Evolutionary conservation across 129 eudicot species (phyloP).

Genomic region (Calendula officinalis): DNA sequence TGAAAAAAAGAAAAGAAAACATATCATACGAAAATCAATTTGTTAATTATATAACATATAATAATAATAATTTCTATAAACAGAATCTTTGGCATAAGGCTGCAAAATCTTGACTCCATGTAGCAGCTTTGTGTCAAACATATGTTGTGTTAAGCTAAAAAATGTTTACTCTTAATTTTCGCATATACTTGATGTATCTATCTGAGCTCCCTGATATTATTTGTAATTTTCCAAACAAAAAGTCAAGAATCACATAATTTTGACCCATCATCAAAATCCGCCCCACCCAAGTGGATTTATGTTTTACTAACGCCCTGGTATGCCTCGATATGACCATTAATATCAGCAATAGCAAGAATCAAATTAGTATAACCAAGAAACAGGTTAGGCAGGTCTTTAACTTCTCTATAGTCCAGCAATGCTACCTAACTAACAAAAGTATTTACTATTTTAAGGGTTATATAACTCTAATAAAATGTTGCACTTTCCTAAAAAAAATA

Average conservation of each 20-base stretch:
- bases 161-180: constrained; percentile 60
- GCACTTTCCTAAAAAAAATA: no score
- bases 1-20: no score
- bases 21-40: no score
- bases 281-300: background rate
- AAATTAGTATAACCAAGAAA: constrained; percentile 84
- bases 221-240: constrained; percentile 9
- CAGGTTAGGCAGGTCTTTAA: constrained; percentile 86
- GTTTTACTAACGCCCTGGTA: constrained; percentile 66
- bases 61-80: no score
- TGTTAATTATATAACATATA: no score
- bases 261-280: background rate
- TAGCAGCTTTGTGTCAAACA: constrained; percentile 94
- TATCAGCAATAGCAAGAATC: constrained; percentile 92
- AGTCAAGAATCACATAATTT: no score
- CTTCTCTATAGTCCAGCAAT: constrained; percentile 97
- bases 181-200: constrained; percentile 59
- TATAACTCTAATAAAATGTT: no score
- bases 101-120: constrained; percentile 87
- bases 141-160: constrained; percentile 71
- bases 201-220: constrained; percentile 77
- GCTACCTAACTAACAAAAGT: constrained; percentile 61
- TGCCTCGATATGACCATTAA: constrained; percentile 71
- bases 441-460: no score
- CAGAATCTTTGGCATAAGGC: constrained; percentile 79